Percentiles rank a stretch among this genome's conserved stretches.
Conservation (phyloP, 2,329 filamentous ascomycete species). For the Cladorrhinum sp. region DNA sequence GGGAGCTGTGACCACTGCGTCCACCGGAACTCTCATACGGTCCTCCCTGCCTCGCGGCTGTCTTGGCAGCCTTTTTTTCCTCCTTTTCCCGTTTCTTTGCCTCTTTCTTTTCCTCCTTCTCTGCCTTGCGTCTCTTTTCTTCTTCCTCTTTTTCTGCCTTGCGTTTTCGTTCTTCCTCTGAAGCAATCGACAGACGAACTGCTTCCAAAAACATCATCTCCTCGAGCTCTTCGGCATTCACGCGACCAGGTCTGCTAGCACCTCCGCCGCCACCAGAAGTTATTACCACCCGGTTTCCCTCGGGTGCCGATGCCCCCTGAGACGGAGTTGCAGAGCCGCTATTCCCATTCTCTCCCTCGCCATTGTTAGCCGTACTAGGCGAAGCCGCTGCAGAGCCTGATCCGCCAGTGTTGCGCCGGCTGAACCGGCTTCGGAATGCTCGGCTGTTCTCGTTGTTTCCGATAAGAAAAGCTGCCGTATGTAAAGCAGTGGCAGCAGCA, state of each 20-base stretch:
- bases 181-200: conserved; percentile 82
- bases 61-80: conserved; percentile 77
- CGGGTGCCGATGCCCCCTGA: conserved; percentile 30
- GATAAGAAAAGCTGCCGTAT: conserved; percentile 92
- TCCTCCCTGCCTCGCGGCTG: conserved; percentile 42
- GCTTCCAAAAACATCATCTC: conserved; percentile 99
- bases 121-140: conserved; percentile 62
- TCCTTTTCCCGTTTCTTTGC: conserved; percentile 82
- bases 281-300: conserved; percentile 30
- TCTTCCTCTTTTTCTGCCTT: conserved; percentile 70
- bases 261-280: conserved; percentile 9
- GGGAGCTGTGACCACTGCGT: conserved; percentile 44
- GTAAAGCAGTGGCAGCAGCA: conserved; percentile 88
- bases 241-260: conserved; percentile 32
- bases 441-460: conserved; percentile 56
- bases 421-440: conserved; percentile 53
- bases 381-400: conserved; percentile 29
- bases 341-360: conserved; percentile 28
- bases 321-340: conserved; percentile 25
- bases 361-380: conserved; percentile 21
- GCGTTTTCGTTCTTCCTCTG: conserved; percentile 87
- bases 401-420: conserved; percentile 51
- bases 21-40: conserved; percentile 40
- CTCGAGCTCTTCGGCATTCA: conserved; percentile 80
- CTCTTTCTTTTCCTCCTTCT: conserved; percentile 82